Percentiles rank a stretch among this genome's conserved stretches.
phyloP scores from a whole-genome alignment of 2,329 filamentous ascomycete genomes.

The Tolypocladium inflatum region DNA sequence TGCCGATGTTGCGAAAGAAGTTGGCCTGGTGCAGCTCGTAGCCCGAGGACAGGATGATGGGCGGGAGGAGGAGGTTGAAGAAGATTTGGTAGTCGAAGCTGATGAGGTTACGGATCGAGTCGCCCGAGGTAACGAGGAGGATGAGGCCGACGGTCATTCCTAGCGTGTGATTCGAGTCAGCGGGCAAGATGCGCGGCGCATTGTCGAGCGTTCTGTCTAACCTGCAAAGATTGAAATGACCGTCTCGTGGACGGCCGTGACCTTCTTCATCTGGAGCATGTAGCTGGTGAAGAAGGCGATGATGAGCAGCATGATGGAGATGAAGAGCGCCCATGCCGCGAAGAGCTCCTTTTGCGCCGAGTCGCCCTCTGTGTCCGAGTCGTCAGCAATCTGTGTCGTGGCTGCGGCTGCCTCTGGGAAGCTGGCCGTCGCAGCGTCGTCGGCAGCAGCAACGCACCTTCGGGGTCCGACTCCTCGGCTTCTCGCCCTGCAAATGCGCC shows the following conservation, averaged over 20 bases:
- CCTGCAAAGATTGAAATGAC: conserved; percentile 91
- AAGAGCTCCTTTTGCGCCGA: conserved; percentile 88
- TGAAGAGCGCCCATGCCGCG: conserved; percentile 95
- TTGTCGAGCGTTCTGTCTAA: neutral
- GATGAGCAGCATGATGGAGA: conserved; percentile 89
- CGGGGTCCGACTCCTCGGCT: conserved; percentile 22
- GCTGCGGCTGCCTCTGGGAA: neutral
- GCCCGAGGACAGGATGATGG: conserved; percentile 93
- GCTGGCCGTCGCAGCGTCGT: neutral
- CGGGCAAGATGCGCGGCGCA: neutral
- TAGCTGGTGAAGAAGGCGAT: conserved; percentile 95
- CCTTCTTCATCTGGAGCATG: conserved; percentile 89
- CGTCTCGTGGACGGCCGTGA: conserved; percentile 95
- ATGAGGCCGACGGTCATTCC: conserved; percentile 93
- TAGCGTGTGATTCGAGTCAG: conserved; percentile 21
- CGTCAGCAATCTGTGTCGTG: conserved; percentile 1
- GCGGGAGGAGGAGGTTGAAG: conserved; percentile 96
- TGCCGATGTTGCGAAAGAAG: conserved; percentile 97
- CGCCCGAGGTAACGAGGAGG: conserved; percentile 70
- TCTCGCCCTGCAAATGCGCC: conserved; percentile 1
- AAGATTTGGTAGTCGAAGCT: conserved; percentile 99
- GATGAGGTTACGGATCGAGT: conserved; percentile 80
- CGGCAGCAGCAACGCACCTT: conserved; percentile 16
- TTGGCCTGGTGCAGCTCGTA: conserved; percentile 98
- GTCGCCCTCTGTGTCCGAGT: conserved; percentile 50